Percentiles rank a stretch among this genome's conserved stretches.
Conservation (phyloP, 2,329 filamentous ascomycete species). For the Trichoderma afroharzianum region DNA sequence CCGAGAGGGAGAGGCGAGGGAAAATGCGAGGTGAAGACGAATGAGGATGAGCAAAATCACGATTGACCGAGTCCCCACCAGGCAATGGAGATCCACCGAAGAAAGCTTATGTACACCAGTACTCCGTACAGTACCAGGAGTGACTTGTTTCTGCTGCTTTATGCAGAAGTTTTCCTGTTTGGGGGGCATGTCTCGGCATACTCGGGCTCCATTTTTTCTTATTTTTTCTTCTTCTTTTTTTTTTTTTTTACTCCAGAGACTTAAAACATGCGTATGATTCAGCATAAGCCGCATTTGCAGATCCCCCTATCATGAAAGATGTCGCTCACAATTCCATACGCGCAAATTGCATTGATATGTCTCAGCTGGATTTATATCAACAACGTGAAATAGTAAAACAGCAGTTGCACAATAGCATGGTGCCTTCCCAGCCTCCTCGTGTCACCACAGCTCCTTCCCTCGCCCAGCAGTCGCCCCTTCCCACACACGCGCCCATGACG, state of each 20-base stretch:
- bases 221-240: neutral
- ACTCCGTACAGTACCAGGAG: neutral
- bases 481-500: slow-evolving; percentile 5
- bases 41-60: neutral
- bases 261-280: slow-evolving; percentile 3
- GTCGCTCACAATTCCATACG: neutral
- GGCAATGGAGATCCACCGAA: neutral
- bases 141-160: neutral
- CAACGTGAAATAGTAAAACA: neutral
- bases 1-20: neutral
- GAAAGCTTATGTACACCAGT: slow-evolving; percentile 6
- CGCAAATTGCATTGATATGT: neutral
- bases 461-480: neutral
- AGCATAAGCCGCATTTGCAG: neutral
- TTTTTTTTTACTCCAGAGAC: neutral
- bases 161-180: neutral
- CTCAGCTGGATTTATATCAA: neutral
- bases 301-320: neutral
- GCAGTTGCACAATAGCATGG: neutral
- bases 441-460: neutral
- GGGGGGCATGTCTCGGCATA: neutral
- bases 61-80: slow-evolving; percentile 9
- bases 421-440: neutral
- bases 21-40: neutral
- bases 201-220: slow-evolving; percentile 6